Evolutionary conservation across 768 basidiomycete genomes (phyloP).

Genomic region (Mycena alexandri): DNA sequence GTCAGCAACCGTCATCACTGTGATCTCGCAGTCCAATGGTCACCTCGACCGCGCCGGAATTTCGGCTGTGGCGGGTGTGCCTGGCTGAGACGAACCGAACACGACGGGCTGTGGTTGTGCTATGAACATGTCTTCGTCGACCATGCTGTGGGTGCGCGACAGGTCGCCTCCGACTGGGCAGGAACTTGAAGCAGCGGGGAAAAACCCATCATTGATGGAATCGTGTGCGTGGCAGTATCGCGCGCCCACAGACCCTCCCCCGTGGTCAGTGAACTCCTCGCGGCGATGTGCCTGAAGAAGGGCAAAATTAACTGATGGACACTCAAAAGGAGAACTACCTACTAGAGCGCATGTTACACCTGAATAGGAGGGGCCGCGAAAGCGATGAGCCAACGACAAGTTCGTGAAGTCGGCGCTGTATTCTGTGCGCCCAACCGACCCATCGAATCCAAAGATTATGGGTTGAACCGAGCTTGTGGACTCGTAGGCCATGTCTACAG

Average conservation of each 20-base stretch:
- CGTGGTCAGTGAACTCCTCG: neutral
- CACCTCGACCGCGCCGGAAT: constrained; percentile 8
- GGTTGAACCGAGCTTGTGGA: neutral
- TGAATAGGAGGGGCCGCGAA: neutral
- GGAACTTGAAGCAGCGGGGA: neutral
- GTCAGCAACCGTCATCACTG: constrained; percentile 10
- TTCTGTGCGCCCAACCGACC: neutral
- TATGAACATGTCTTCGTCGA: neutral
- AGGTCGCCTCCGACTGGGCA: constrained; percentile 10
- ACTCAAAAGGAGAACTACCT: neutral
- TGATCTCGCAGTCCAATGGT: neutral
- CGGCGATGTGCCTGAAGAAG: neutral
- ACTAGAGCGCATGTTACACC: neutral
- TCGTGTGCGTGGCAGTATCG: neutral
- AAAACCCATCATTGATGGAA: constrained; percentile 14
- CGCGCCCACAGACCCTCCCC: constrained; percentile 7
- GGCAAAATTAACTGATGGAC: constrained; percentile 3
- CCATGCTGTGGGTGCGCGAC: neutral
- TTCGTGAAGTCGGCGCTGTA: neutral
- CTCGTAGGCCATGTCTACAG: neutral
- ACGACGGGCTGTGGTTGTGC: neutral
- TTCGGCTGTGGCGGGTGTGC: neutral
- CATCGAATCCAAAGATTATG: neutral
- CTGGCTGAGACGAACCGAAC: neutral
- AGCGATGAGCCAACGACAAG: neutral